Conservation (phyloP, 441 rosid species). For the Croton laevigatus region DNA sequence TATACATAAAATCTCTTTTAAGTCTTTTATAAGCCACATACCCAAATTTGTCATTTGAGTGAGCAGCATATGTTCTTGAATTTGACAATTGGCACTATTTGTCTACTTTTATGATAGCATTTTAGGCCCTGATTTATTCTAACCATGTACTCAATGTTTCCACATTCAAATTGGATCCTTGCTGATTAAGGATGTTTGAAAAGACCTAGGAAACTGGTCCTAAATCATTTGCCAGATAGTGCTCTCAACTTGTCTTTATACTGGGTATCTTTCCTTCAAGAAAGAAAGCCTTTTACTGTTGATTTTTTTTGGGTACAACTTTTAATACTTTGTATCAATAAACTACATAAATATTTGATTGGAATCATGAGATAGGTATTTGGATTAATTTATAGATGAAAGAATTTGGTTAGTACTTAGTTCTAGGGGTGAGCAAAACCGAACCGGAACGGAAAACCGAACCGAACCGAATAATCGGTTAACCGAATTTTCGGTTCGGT, state of each 20-base stretch:
- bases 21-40: constrained; percentile 7
- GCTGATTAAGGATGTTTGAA: constrained; percentile 13
- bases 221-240: constrained; percentile 9
- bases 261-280: not conserved
- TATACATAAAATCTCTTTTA: not conserved
- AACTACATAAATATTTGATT: not conserved
- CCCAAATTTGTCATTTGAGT: not conserved
- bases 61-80: not conserved
- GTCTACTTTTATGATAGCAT: constrained; percentile 4
- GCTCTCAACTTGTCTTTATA: constrained; percentile 8
- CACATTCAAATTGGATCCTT: constrained; percentile 2
- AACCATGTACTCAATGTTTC: constrained; percentile 5
- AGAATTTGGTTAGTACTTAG: too few relatives aligned
- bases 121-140: constrained; percentile 1
- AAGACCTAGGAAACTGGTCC: constrained; percentile 3
- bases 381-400: too few relatives aligned
- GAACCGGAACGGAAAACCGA: too few relatives aligned
- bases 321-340: too few relatives aligned
- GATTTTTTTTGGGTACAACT: too few relatives aligned
- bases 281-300: not conserved
- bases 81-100: constrained; percentile 12
- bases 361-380: too few relatives aligned
- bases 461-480: too few relatives aligned
- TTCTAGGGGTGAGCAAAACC: too few relatives aligned
- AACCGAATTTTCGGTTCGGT: too few relatives aligned